Evolutionary conservation across 352 stramenopile species (phyloP).

Genomic region (Peronospora tabacina): DNA sequence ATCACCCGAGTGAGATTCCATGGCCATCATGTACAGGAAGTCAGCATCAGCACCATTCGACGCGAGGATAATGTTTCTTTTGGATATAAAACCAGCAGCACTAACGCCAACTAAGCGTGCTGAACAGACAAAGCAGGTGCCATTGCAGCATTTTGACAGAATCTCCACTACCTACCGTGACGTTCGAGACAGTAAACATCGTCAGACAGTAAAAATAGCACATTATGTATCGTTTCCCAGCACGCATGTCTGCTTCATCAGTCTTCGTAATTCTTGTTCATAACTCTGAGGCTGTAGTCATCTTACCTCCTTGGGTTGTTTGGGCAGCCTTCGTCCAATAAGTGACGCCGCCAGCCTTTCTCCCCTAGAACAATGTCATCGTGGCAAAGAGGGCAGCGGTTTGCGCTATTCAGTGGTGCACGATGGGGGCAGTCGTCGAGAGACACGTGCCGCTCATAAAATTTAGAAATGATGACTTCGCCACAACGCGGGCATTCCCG

Average conservation of each 20-base stretch:
- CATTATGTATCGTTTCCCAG: conserved; percentile 5
- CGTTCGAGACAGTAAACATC: conserved; percentile 3
- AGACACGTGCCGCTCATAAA: conserved; percentile 73
- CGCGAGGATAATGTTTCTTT: conserved; percentile 15
- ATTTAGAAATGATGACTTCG: conserved; percentile 80
- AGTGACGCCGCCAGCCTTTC: conserved; percentile 59
- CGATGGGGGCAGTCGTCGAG: conserved; percentile 64
- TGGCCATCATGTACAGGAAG: conserved; percentile 8
- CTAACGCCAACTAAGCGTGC: background rate
- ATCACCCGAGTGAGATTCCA: conserved; percentile 27
- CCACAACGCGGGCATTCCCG: conserved; percentile 68
- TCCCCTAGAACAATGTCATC: conserved; percentile 61
- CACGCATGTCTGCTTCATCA: conserved; percentile 13
- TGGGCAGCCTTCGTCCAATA: conserved; percentile 61
- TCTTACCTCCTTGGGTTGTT: conserved; percentile 64
- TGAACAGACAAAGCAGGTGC: background rate
- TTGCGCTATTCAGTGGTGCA: conserved; percentile 49
- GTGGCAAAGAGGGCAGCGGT: conserved; percentile 76
- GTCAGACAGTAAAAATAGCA: conserved; percentile 6
- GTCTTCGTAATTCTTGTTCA: conserved; percentile 18
- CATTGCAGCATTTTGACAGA: background rate
- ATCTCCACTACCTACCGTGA: background rate
- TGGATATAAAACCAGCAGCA: conserved; percentile 1
- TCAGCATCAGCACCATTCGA: conserved; percentile 10
- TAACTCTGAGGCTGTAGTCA: conserved; percentile 8